Evolutionary conservation across 1,284 basidiomycete genomes (phyloP).

Genomic region (Cutaneotrichosporon cyanovorans): DNA sequence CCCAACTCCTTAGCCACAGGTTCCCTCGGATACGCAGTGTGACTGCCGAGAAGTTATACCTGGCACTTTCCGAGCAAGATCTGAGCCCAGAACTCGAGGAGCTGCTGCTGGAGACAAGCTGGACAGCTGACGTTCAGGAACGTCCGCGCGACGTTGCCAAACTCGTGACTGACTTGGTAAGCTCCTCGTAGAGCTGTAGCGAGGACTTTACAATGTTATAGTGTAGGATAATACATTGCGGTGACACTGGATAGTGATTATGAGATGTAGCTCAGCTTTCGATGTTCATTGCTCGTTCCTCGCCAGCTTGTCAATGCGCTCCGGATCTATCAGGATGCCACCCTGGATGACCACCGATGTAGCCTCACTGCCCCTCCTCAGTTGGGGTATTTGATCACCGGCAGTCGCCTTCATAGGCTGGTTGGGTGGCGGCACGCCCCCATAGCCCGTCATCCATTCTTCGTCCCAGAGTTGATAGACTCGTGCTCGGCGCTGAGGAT

Average conservation of each 20-base stretch:
- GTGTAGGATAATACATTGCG: too few relatives aligned
- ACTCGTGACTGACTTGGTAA: too few relatives aligned
- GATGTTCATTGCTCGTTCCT: background rate
- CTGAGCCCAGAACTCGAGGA: constrained; percentile 65
- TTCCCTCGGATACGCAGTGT: constrained; percentile 74
- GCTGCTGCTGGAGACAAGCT: constrained; percentile 71
- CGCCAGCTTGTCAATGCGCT: constrained; percentile 14
- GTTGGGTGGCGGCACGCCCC: constrained; percentile 16
- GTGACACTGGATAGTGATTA: too few relatives aligned
- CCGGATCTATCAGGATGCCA: constrained; percentile 16
- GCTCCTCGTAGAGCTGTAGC: too few relatives aligned
- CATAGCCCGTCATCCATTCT: constrained; percentile 54
- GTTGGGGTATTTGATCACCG: background rate
- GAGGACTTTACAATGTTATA: too few relatives aligned
- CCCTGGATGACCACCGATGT: constrained; percentile 11
- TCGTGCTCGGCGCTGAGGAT: constrained; percentile 57
- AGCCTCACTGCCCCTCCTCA: constrained; percentile 11
- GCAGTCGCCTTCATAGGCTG: constrained; percentile 5
- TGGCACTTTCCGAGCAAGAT: constrained; percentile 61
- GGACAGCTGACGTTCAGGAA: constrained; percentile 46
- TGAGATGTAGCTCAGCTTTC: too few relatives aligned
- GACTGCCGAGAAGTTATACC: constrained; percentile 72
- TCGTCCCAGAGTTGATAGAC: constrained; percentile 61
- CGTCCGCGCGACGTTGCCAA: too few relatives aligned
- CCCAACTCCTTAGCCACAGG: constrained; percentile 61